Conservation (phyloP, 2,329 filamentous ascomycete genomes). For the Xylariaceae sp. region DNA sequence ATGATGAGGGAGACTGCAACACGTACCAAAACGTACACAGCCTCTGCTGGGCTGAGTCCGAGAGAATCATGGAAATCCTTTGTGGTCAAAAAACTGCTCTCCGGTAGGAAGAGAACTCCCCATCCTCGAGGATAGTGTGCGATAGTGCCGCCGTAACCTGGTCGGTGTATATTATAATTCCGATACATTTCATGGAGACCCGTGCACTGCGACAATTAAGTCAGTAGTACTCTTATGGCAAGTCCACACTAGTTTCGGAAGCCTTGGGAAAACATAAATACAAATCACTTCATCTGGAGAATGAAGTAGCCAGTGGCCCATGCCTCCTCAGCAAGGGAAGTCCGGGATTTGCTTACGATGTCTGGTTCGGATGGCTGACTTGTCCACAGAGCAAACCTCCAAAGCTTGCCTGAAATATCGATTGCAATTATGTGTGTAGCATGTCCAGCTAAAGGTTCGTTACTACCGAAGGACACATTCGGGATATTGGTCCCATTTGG, state of each 20-base stretch:
- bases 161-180: too few species aligned
- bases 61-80: slow-evolving; percentile 27
- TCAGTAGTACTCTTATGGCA: too few species aligned
- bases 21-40: slow-evolving; percentile 9
- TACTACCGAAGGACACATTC: slow-evolving; percentile 48
- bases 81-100: slow-evolving; percentile 38
- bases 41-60: slow-evolving; percentile 26
- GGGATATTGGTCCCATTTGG: slow-evolving; percentile 45
- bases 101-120: slow-evolving; percentile 46
- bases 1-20: too few species aligned
- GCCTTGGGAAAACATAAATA: too few species aligned
- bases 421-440: slow-evolving; percentile 30
- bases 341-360: neutral
- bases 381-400: slow-evolving; percentile 52
- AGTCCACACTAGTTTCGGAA: too few species aligned
- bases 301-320: too few species aligned
- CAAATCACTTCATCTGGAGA: too few species aligned
- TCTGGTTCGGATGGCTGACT: slow-evolving; percentile 17
- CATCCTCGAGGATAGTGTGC: slow-evolving; percentile 35
- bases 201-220: too few species aligned
- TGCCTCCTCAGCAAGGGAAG: too few species aligned
- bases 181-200: too few species aligned
- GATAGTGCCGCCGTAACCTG: too few species aligned
- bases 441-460: slow-evolving; percentile 20
- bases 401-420: slow-evolving; percentile 47